Percentiles rank a stretch among this genome's conserved stretches.
These are phyloP conservation scores for Nakaseomyces kungkrabaensis DNA, from an alignment of 1,139 yeast species.

Conservation along the genomic window DNA sequence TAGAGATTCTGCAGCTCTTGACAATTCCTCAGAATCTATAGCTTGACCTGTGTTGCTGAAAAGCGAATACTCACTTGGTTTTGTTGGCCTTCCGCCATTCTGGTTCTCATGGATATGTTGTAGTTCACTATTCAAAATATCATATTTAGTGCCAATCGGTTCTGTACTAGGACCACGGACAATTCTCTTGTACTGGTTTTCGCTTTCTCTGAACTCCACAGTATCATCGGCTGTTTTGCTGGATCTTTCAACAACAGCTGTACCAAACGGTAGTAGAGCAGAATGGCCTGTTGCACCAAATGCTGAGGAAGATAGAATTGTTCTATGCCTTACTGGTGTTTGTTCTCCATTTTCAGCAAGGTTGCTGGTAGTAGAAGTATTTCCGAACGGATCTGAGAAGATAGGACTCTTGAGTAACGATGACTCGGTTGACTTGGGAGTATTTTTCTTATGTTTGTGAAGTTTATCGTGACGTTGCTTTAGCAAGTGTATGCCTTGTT, in stretches of 20 bases:
- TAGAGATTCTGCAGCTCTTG: slow-evolving; percentile 24
- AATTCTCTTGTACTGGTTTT: slow-evolving; percentile 7
- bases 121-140: slow-evolving; percentile 10
- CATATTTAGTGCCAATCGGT: slow-evolving; percentile 4
- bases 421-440: background rate
- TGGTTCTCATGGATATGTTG: slow-evolving; percentile 1
- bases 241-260: slow-evolving; percentile 20
- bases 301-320: slow-evolving; percentile 17
- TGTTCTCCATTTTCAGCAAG: background rate
- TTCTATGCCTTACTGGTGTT: slow-evolving; percentile 2
- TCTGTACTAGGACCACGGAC: slow-evolving; percentile 1
- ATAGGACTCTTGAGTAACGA: background rate
- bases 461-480: slow-evolving; percentile 26
- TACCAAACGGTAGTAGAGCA: slow-evolving; percentile 31
- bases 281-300: slow-evolving; percentile 27
- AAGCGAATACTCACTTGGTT: background rate
- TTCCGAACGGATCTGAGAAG: background rate
- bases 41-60: background rate
- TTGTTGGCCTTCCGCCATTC: background rate
- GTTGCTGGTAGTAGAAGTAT: background rate
- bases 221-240: slow-evolving; percentile 23
- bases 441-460: background rate
- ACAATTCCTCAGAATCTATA: slow-evolving; percentile 15
- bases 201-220: slow-evolving; percentile 16
- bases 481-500: slow-evolving; percentile 50